These are phyloP conservation scores for Zasmidium citrigriseum DNA, from an alignment of 2,329 filamentous ascomycete species.

Conservation along the genomic window DNA sequence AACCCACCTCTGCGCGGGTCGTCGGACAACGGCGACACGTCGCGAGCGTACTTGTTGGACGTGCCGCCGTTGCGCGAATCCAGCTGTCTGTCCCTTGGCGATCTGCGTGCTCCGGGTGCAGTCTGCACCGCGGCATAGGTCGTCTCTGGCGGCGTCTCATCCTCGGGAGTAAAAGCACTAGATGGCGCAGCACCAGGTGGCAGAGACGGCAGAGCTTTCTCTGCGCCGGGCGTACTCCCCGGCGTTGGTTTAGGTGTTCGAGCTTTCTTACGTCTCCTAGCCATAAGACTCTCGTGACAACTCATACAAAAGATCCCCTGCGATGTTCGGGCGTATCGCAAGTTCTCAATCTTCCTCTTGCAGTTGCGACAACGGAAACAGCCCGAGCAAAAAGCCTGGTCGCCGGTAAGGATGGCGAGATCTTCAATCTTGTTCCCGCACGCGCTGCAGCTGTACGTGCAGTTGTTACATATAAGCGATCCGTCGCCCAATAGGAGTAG, in stretches of 20 bases:
- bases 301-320: constrained; percentile 99
- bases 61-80: constrained; percentile 30
- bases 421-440: constrained; percentile 98
- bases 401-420: constrained; percentile 92
- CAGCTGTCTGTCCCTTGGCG: constrained; percentile 28
- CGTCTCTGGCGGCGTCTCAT: constrained; percentile 59
- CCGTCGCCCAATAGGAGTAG: constrained; percentile 95
- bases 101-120: constrained; percentile 57
- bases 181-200: constrained; percentile 72
- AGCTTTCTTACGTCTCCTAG: constrained; percentile 81
- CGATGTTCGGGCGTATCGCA: constrained; percentile 94
- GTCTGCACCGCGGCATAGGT: constrained; percentile 68
- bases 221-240: constrained; percentile 46
- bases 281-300: constrained; percentile 96
- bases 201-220: constrained; percentile 90
- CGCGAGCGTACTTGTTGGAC: constrained; percentile 29
- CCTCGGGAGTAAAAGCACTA: constrained; percentile 59
- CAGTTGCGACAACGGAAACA: constrained; percentile 98
- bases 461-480: constrained; percentile 98
- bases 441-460: constrained; percentile 96
- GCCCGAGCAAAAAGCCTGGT: constrained; percentile 95
- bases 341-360: constrained; percentile 97
- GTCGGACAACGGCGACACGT: constrained; percentile 39
- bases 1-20: constrained; percentile 35
- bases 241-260: constrained; percentile 60